A percentile compares a stretch with the other conserved stretches of the same genome.
Evolutionary conservation across 2,329 filamentous ascomycete species (phyloP).

Genomic region (Aspergillus pseudotamarii): DNA sequence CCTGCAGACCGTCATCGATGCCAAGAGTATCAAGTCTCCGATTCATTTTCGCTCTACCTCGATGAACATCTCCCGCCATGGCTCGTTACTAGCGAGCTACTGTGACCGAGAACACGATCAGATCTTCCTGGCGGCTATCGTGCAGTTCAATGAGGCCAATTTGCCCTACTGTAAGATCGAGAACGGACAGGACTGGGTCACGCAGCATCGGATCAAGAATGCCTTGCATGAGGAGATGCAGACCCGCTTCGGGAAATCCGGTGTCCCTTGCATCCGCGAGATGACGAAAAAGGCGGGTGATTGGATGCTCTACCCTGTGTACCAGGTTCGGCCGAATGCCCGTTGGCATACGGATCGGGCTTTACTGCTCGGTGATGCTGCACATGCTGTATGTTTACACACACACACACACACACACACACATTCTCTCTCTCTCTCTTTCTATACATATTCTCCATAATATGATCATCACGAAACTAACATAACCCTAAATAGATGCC

Average conservation of each 20-base stretch:
- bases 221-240: slow-evolving; percentile 40
- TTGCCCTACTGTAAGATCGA: slow-evolving; percentile 28
- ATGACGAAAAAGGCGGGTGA: slow-evolving; percentile 38
- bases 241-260: slow-evolving; percentile 37
- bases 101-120: slow-evolving; percentile 38
- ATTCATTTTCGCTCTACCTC: slow-evolving; percentile 44
- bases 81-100: slow-evolving; percentile 44
- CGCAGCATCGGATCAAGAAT: slow-evolving; percentile 36
- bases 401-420: no score
- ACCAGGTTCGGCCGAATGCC: slow-evolving; percentile 41
- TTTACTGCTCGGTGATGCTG: slow-evolving; percentile 50
- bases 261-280: slow-evolving; percentile 41
- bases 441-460: no score
- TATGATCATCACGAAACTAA: slow-evolving; percentile 7
- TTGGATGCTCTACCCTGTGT: slow-evolving; percentile 51
- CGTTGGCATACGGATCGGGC: slow-evolving; percentile 45
- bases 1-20: slow-evolving; percentile 37
- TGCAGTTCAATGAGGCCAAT: slow-evolving; percentile 37
- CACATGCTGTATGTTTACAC: slow-evolving; percentile 47
- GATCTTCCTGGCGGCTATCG: slow-evolving; percentile 45
- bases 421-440: not conserved
- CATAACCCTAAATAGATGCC: slow-evolving; percentile 43
- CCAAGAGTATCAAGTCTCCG: slow-evolving; percentile 8
- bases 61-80: slow-evolving; percentile 43
- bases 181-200: slow-evolving; percentile 37